Conservation (phyloP, 1,284 basidiomycete genomes). For the Sanghuangporus baumii region DNA sequence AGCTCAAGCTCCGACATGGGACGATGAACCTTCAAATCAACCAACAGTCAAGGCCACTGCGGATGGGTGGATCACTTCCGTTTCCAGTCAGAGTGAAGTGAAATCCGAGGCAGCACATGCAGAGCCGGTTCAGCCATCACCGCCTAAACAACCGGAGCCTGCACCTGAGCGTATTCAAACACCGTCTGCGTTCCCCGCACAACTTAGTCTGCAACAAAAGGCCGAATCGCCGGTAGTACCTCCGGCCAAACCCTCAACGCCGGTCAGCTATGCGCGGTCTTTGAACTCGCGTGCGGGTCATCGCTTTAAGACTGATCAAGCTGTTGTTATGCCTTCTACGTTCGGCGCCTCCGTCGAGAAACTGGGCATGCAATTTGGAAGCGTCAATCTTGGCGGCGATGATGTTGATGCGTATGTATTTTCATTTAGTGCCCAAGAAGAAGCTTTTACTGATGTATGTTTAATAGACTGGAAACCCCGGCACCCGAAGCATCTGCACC, state of each 20-base stretch:
- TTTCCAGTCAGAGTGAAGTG: slow-evolving; percentile 21
- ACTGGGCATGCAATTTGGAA: slow-evolving; percentile 80
- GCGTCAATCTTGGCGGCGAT: slow-evolving; percentile 65
- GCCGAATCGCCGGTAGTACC: slow-evolving; percentile 29
- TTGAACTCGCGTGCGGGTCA: slow-evolving; percentile 38
- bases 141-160: slow-evolving; percentile 30
- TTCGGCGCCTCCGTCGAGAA: slow-evolving; percentile 62
- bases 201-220: slow-evolving; percentile 25
- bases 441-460: neutral
- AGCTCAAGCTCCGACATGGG: slow-evolving; percentile 64
- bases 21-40: slow-evolving; percentile 51
- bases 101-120: slow-evolving; percentile 9
- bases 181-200: slow-evolving; percentile 28
- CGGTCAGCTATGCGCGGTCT: slow-evolving; percentile 37
- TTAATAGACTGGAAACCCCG: slow-evolving; percentile 16
- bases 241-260: slow-evolving; percentile 32
- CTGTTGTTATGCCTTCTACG: slow-evolving; percentile 65
- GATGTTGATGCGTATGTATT: slow-evolving; percentile 42
- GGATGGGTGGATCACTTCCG: slow-evolving; percentile 33
- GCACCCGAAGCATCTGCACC: slow-evolving; percentile 28
- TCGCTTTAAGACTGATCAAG: slow-evolving; percentile 67
- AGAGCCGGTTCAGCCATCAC: slow-evolving; percentile 15
- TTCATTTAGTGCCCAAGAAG: neutral
- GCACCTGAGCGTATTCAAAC: slow-evolving; percentile 23
- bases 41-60: slow-evolving; percentile 28